Conservation (phyloP, 306 rosid genomes). For the Vachellia pachyceras region DNA sequence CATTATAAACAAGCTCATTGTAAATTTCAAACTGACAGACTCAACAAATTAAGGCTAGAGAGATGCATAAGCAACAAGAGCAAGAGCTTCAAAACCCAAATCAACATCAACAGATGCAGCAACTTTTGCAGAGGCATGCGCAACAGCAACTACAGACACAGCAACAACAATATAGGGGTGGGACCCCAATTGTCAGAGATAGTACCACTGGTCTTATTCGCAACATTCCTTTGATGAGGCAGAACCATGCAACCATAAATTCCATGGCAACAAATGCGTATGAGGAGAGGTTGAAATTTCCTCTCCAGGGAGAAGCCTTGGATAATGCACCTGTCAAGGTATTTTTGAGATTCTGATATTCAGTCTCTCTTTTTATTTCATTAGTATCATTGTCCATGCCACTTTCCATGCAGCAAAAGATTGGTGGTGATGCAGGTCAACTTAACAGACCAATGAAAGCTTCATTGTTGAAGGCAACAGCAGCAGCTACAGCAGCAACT, state of each 20-base stretch:
- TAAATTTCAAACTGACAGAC: conserved; percentile 46
- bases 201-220: conserved; percentile 43
- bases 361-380: conserved; percentile 6
- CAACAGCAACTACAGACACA: conserved; percentile 48
- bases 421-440: conserved; percentile 5
- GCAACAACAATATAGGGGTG: conserved; percentile 52
- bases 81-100: conserved; percentile 49
- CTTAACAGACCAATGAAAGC: neutral
- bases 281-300: conserved; percentile 57
- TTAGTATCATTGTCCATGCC: conserved; percentile 11
- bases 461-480: conserved; percentile 45
- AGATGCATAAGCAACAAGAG: conserved; percentile 48
- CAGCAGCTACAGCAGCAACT: conserved; percentile 8
- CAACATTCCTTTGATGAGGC: conserved; percentile 53
- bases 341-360: conserved; percentile 30
- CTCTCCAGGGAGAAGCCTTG: conserved; percentile 55
- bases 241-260: conserved; percentile 54
- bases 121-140: conserved; percentile 51
- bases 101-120: conserved; percentile 57
- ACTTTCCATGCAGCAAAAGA: conserved; percentile 59
- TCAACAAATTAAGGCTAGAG: conserved; percentile 60
- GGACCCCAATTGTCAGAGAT: conserved; percentile 49
- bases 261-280: conserved; percentile 50
- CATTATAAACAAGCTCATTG: conserved; percentile 16
- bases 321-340: conserved; percentile 62